Conservation (phyloP, 2,329 filamentous ascomycete species). For the Teratosphaeria zuluensis region DNA sequence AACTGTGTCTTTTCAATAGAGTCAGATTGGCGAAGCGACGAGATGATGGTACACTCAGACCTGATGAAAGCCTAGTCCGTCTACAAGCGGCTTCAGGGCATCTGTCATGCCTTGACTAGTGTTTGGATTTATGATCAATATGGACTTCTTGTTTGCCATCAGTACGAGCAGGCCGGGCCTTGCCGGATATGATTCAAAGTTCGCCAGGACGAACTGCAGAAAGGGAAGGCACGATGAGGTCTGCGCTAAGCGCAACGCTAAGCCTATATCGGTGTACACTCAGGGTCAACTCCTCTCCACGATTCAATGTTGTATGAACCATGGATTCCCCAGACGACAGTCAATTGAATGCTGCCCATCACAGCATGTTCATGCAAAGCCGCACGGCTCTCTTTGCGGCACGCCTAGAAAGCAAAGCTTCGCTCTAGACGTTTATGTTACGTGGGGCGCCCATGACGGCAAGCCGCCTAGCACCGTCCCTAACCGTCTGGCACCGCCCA, state of each 20-base stretch:
- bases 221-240: not conserved
- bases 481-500: no score
- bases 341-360: no score
- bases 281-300: no score
- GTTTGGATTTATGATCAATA: slow-evolving; percentile 73
- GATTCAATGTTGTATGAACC: no score
- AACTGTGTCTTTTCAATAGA: slow-evolving; percentile 34
- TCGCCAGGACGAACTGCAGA: not conserved
- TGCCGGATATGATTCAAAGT: not conserved
- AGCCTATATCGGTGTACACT: not conserved
- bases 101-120: slow-evolving; percentile 64
- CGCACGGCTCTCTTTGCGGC: no score
- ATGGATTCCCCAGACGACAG: no score
- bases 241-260: not conserved
- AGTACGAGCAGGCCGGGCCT: not conserved
- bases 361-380: no score
- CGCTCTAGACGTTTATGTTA: no score
- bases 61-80: slow-evolving; percentile 34
- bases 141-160: slow-evolving; percentile 24
- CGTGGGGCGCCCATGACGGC: no score
- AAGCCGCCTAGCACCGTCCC: no score
- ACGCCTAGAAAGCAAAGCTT: no score
- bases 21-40: not conserved
- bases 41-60: slow-evolving; percentile 18
- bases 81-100: slow-evolving; percentile 46